Evolutionary conservation across 805 yeast genomes (phyloP).

Genomic region (Wickerhamiella azymoides): DNA sequence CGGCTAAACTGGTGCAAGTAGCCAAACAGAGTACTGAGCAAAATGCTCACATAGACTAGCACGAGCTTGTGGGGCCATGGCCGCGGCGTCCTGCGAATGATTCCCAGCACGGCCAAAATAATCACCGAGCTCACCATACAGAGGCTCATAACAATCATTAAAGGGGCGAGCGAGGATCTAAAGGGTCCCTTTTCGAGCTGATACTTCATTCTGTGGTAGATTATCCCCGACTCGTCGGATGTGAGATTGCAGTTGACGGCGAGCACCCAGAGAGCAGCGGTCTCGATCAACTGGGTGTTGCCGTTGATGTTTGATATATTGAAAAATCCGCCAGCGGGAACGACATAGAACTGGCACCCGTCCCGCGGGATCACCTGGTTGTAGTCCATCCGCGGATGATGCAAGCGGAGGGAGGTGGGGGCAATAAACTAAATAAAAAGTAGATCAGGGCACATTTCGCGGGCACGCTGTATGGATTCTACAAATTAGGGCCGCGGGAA

Average conservation of each 20-base stretch:
- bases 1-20: not conserved
- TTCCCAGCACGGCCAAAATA: not conserved
- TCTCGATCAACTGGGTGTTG: not conserved
- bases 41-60: not conserved
- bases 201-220: not conserved
- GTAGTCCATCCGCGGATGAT: not conserved
- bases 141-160: constrained; percentile 3
- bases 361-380: not conserved
- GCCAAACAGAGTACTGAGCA: not conserved
- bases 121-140: not conserved
- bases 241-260: constrained; percentile 2
- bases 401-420: not conserved
- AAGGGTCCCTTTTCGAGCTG: not conserved
- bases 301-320: not conserved
- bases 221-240: not conserved
- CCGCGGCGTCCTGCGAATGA: not conserved
- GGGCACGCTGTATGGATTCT: no score
- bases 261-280: not conserved
- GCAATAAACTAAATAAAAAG: no score
- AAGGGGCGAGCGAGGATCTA: constrained; percentile 1
- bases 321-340: constrained; percentile 1
- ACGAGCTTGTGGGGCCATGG: constrained; percentile 2
- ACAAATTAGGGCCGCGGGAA: not conserved
- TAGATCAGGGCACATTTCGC: no score
- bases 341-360: constrained; percentile 2